Conservation (phyloP, 2,329 filamentous ascomycete genomes). For the Fusarium sp. region DNA sequence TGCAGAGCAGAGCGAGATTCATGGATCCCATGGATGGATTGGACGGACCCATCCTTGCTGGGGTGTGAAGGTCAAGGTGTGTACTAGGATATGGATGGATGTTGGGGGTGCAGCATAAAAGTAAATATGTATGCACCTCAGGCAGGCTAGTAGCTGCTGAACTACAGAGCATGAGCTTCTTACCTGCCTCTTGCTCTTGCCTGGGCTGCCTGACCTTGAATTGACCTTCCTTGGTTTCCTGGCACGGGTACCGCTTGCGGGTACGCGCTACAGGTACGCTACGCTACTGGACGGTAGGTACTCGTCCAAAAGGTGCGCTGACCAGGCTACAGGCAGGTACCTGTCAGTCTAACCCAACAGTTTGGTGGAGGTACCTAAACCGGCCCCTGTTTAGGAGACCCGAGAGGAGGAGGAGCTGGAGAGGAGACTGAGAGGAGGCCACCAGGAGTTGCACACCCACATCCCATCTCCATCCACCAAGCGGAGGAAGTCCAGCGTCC, state of each 20-base stretch:
- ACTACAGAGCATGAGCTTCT: not conserved
- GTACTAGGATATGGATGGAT: slow-evolving; percentile 27
- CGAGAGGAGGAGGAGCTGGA: not conserved
- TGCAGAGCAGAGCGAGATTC: slow-evolving; percentile 30
- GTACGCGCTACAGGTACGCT: slow-evolving; percentile 9
- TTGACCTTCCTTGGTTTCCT: slow-evolving; percentile 28
- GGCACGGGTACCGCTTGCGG: slow-evolving; percentile 38
- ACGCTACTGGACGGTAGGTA: not conserved
- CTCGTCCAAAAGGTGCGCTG: not conserved
- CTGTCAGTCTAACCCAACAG: slow-evolving; percentile 17
- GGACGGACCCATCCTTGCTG: slow-evolving; percentile 22
- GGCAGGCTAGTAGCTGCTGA: slow-evolving; percentile 1
- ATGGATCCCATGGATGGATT: slow-evolving; percentile 17
- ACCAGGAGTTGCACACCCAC: slow-evolving; percentile 37
- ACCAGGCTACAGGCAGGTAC: slow-evolving; percentile 27
- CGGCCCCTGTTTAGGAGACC: slow-evolving; percentile 39
- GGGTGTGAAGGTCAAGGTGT: slow-evolving; percentile 12
- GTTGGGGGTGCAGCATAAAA: slow-evolving; percentile 18
- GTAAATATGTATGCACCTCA: slow-evolving; percentile 1
- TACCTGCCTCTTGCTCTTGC: slow-evolving; percentile 1
- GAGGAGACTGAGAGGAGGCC: slow-evolving; percentile 23
- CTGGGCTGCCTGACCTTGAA: slow-evolving; percentile 6
- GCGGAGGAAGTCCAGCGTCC: not conserved
- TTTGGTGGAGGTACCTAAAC: slow-evolving; percentile 34
- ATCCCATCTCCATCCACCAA: slow-evolving; percentile 24